Conservation (phyloP, 148 eudicot species). For the Rhododendron kiyosumense region DNA sequence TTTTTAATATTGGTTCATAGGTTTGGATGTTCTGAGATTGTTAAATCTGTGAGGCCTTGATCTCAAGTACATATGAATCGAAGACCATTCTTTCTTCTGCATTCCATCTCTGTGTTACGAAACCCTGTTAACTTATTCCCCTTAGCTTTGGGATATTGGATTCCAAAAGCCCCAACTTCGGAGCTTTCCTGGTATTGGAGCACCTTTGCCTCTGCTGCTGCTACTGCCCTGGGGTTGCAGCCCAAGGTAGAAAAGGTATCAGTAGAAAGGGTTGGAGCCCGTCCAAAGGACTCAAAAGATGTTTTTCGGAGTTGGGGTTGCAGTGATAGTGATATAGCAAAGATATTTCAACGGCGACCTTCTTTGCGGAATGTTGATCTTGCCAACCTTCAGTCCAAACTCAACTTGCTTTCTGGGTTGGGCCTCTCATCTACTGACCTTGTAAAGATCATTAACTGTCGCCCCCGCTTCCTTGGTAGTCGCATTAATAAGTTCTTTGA, state of each 20-base stretch:
- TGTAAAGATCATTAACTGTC: constrained; percentile 41
- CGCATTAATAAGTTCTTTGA: constrained; percentile 30
- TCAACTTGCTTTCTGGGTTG: constrained; percentile 34
- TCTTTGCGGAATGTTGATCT: constrained; percentile 31
- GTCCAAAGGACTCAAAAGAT: constrained; percentile 28
- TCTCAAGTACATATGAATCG: not conserved
- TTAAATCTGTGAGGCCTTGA: not conserved
- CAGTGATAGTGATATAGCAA: constrained; percentile 34
- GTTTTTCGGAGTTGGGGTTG: constrained; percentile 71
- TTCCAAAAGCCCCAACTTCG: not conserved
- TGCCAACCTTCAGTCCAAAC: constrained; percentile 43
- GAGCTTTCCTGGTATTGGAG: constrained; percentile 5
- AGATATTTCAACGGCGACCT: constrained; percentile 41
- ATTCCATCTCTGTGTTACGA: not conserved
- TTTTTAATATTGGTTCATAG: not conserved
- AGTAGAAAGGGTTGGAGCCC: constrained; percentile 4
- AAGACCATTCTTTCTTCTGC: not conserved
- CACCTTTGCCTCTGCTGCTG: constrained; percentile 14
- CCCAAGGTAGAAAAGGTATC: no score
- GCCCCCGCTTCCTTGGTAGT: constrained; percentile 53
- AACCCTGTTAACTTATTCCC: not conserved
- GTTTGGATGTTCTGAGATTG: not conserved
- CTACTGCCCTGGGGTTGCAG: no score
- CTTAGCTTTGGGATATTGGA: not conserved
- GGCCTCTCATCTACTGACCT: constrained; percentile 46